Evolutionary conservation across 495 filamentous ascomycete species (phyloP).

Genomic region (Astrothelium macrocarpum): DNA sequence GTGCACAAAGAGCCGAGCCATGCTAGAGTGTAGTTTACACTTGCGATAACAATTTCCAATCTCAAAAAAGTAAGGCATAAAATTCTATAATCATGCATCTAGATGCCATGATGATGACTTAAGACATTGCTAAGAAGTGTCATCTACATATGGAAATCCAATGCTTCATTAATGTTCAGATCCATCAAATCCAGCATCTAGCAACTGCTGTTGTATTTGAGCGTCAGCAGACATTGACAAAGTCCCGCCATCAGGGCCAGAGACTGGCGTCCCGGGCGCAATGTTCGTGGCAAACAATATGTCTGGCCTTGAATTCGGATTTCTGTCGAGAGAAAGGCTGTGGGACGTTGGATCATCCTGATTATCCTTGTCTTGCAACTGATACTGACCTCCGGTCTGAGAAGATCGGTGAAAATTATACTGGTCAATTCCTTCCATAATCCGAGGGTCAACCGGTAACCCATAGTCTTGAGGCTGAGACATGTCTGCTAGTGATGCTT

Average conservation of each 20-base stretch:
- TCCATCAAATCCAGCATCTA: neutral
- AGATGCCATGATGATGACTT: neutral
- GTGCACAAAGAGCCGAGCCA: neutral
- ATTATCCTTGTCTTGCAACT: neutral
- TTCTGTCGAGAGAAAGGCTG: neutral
- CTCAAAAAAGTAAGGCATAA: neutral
- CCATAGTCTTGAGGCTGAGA: conserved; percentile 13
- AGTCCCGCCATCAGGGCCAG: neutral
- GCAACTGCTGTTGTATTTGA: neutral
- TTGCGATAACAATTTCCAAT: no score
- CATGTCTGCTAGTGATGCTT: conserved; percentile 17
- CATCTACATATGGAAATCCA: neutral
- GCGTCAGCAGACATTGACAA: neutral
- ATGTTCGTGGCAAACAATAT: neutral
- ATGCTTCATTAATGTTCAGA: neutral
- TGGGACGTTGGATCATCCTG: neutral
- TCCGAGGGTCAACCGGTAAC: conserved; percentile 23
- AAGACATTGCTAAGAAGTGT: neutral
- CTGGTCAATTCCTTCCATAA: conserved; percentile 17
- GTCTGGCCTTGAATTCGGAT: neutral
- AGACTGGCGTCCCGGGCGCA: neutral
- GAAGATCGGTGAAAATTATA: neutral
- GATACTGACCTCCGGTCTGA: neutral
- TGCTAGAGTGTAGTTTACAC: neutral
- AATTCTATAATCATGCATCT: neutral